Evolutionary conservation across 1,284 basidiomycete genomes (phyloP), one percentile per base, ranked within the genome.

Genomic region (Cystobasidiaceae sp.): DNA sequence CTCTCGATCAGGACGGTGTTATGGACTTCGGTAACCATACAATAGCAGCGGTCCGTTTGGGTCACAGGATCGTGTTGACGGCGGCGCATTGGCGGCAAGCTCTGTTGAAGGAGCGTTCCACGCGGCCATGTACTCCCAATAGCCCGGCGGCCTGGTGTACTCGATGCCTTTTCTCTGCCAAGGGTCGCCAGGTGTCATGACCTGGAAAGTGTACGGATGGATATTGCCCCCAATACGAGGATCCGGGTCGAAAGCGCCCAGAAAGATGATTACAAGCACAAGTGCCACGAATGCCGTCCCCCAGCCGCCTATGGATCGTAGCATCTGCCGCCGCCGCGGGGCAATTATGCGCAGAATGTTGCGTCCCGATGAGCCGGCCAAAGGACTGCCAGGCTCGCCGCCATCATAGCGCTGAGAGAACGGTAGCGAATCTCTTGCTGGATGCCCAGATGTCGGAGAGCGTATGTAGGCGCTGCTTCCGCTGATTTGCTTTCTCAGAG

Each of bases 71-170:
- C 60, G 48, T n/a, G 48, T 21, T 13, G 60, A 62, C 23, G 60
- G 60, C 25, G 60, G 60, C n/a, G 48, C 37, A 23, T 62, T 62
- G 4, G 49, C 48, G 11, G 37, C 34, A 25, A 62, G 48, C n/a
- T 62, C 60, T 21, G 41, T 37, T 8, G 60, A 62, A 17, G 49
- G 60, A 21, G 43, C 50, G 41, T 62, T 62, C 60, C 60, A 62
- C n/a, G 52, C 33, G 15, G 49, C 60, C 7, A 43, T 33, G 41
- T 43, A 62, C 19, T 62, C 34, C 60, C 60, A 62, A 28, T 62
- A 62, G 15, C 34, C 41, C n/a, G 50, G 50, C 23, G 60, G 60
- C n/a, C 30, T 62, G 21, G 25, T 27, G 37, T 52, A 62, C n/a
- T 52, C 49, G 30, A 49, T 48, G 17, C 37, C 37, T 32, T 52